Percentiles rank a stretch among this genome's conserved stretches.
Conservation (phyloP, 139 green algal genomes). For the Micractinium sp. region DNA sequence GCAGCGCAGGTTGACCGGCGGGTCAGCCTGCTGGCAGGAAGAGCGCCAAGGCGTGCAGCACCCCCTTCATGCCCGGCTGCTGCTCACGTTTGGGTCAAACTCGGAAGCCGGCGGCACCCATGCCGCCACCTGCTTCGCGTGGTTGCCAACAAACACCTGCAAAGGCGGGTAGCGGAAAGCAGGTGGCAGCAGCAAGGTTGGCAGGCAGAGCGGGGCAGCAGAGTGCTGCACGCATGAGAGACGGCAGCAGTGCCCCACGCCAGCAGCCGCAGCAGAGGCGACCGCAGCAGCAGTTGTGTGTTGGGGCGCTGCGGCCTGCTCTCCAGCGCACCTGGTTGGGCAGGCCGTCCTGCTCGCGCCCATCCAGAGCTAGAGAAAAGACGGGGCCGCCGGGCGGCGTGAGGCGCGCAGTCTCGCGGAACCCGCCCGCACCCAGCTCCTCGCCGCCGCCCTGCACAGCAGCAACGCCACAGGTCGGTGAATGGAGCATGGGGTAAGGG, state of each 20-base stretch:
- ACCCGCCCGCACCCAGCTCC: conserved; percentile 1
- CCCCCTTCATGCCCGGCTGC: too few species aligned
- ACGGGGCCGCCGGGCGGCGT: conserved; percentile 46
- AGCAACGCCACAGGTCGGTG: neutral
- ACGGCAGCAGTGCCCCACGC: neutral
- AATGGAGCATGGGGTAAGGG: neutral
- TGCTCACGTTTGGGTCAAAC: conserved; percentile 43
- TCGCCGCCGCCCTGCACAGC: conserved; percentile 20
- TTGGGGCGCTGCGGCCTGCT: too few species aligned
- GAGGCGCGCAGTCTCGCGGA: conserved; percentile 13
- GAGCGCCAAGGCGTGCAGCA: neutral
- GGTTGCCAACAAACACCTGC: conserved; percentile 69
- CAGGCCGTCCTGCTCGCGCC: conserved; percentile 31
- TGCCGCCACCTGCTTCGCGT: conserved; percentile 60
- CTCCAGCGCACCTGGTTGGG: conserved; percentile 29
- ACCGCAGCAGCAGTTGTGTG: too few species aligned
- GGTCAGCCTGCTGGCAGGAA: neutral
- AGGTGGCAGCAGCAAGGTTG: neutral
- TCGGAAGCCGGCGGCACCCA: conserved; percentile 56
- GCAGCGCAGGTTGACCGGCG: too few species aligned
- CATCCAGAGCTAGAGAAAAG: conserved; percentile 56
- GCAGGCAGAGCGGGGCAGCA: neutral
- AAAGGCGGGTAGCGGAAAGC: neutral
- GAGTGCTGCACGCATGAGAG: neutral
- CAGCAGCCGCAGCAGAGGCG: neutral